Evolutionary conservation across 805 yeast species (phyloP).

Genomic region (Yamadazyma olivae): DNA sequence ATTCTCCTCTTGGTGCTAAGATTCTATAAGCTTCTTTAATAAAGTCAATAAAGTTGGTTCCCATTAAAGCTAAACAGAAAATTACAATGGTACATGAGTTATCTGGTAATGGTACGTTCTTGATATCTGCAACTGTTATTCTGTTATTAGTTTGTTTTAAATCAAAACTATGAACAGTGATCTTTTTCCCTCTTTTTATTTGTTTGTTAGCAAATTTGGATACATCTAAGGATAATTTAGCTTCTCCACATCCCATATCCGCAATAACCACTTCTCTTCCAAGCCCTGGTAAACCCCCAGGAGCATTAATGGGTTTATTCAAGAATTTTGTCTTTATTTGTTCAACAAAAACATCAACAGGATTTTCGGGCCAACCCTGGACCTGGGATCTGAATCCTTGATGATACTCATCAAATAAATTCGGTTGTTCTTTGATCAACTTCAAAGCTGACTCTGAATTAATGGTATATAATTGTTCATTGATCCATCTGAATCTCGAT

Average conservation of each 20-base stretch:
- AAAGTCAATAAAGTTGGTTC: slow-evolving; percentile 92
- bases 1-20: slow-evolving; percentile 84
- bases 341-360: slow-evolving; percentile 84
- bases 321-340: slow-evolving; percentile 61
- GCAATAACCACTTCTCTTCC: slow-evolving; percentile 72
- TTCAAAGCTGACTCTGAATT: slow-evolving; percentile 73
- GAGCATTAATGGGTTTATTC: slow-evolving; percentile 77
- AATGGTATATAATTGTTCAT: slow-evolving; percentile 92
- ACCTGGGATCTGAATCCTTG: slow-evolving; percentile 95
- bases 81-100: slow-evolving; percentile 82
- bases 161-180: slow-evolving; percentile 85
- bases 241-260: slow-evolving; percentile 99
- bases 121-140: slow-evolving; percentile 96
- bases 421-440: slow-evolving; percentile 77
- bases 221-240: slow-evolving; percentile 73
- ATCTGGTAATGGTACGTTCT: slow-evolving; percentile 80
- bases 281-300: slow-evolving; percentile 90
- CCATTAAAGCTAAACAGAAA: slow-evolving; percentile 94
- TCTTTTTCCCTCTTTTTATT: slow-evolving; percentile 25
- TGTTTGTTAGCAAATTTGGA: slow-evolving; percentile 46
- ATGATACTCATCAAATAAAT: slow-evolving; percentile 89
- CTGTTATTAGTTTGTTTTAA: slow-evolving; percentile 83
- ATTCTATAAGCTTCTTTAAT: slow-evolving; percentile 86
- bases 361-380: slow-evolving; percentile 97
- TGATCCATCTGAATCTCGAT: slow-evolving; percentile 96